phyloP scores from a whole-genome alignment of 176 grass and related monocot genomes.

The Luzula sylvatica region DNA sequence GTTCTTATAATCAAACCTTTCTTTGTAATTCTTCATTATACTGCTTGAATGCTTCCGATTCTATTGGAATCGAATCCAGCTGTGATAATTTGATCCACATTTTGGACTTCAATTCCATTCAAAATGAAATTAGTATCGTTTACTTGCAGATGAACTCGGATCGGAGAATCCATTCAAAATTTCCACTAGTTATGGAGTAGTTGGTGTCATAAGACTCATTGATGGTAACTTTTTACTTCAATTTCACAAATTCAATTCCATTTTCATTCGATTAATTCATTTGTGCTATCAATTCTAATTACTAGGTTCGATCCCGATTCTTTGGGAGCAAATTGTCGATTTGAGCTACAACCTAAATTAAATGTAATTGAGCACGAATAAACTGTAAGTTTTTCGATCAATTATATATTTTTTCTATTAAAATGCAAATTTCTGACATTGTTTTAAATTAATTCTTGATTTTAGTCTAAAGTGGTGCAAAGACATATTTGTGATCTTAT shows the following conservation, averaged over 20 bases:
- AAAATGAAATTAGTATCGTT: slow-evolving; percentile 8
- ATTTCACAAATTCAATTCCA: too few relatives aligned
- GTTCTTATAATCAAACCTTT: slow-evolving; percentile 11
- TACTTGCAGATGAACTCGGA: slow-evolving; percentile 22
- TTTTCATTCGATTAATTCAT: slow-evolving; percentile 8
- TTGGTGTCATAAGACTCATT: slow-evolving; percentile 38
- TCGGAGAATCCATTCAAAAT: slow-evolving; percentile 23
- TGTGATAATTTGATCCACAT: too few relatives aligned
- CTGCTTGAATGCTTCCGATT: not conserved
- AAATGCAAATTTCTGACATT: slow-evolving; percentile 19
- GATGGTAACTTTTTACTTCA: slow-evolving; percentile 25
- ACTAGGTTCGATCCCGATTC: slow-evolving; percentile 93
- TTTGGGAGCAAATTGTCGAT: slow-evolving; percentile 99
- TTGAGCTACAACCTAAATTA: slow-evolving; percentile 84
- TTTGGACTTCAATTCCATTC: too few relatives aligned
- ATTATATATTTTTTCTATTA: slow-evolving; percentile 5
- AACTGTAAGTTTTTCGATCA: slow-evolving; percentile 30
- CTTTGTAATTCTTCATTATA: not conserved
- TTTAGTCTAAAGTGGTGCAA: slow-evolving; percentile 67
- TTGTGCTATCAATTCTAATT: slow-evolving; percentile 24
- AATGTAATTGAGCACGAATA: slow-evolving; percentile 77
- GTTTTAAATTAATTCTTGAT: slow-evolving; percentile 21
- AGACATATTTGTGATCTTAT: slow-evolving; percentile 73
- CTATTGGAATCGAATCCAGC: not conserved
- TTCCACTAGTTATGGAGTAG: slow-evolving; percentile 45